phyloP scores from a whole-genome alignment of 352 stramenopile genomes.

The Blastocystis sp. region DNA sequence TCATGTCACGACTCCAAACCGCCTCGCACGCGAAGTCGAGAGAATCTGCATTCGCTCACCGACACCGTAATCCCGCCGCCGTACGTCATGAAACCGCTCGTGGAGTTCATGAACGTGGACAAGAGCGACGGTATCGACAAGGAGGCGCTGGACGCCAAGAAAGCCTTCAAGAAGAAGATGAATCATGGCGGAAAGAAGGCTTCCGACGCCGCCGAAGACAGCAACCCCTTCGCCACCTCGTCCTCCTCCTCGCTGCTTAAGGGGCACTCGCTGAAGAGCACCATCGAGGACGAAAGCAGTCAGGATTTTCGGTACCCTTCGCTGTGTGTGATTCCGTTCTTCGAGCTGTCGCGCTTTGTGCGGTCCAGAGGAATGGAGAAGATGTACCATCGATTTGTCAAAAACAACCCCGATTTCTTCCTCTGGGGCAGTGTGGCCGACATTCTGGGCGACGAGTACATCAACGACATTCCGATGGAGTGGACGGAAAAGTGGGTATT shows the following conservation, averaged over 20 bases:
- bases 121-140: conserved; percentile 12
- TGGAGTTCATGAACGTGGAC: conserved; percentile 46
- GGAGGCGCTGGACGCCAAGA: neutral
- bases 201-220: conserved; percentile 3
- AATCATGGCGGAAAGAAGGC: neutral
- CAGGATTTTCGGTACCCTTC: conserved; percentile 50
- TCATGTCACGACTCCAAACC: neutral
- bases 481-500: conserved; percentile 8
- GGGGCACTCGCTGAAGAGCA: neutral
- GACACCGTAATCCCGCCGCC: conserved; percentile 18
- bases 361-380: conserved; percentile 2
- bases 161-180: conserved; percentile 51
- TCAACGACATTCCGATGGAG: conserved; percentile 25
- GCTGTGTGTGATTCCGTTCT: conserved; percentile 48
- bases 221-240: conserved; percentile 55
- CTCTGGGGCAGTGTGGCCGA: neutral
- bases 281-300: neutral
- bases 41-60: neutral
- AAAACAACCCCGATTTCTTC: conserved; percentile 52
- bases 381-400: conserved; percentile 1
- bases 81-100: conserved; percentile 31
- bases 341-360: conserved; percentile 39
- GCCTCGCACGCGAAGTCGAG: conserved; percentile 15
- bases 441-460: neutral
- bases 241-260: conserved; percentile 25